phyloP scores from a whole-genome alignment of 768 basidiomycete genomes.

The Hygrocybe coccinea region DNA sequence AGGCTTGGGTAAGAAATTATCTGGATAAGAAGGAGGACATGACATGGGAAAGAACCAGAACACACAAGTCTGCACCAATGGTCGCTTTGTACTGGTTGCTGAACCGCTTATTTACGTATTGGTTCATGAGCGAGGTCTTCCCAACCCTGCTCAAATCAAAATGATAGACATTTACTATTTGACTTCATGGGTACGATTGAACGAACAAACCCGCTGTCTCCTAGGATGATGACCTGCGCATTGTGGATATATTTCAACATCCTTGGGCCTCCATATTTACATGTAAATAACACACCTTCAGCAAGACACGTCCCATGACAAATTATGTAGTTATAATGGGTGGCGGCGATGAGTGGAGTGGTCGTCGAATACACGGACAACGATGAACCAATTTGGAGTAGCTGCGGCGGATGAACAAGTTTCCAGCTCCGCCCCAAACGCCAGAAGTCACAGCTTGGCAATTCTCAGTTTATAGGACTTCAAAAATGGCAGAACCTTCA shows the following conservation, averaged over 20 bases:
- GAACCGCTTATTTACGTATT: constrained; percentile 99
- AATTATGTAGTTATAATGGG: constrained; percentile 16
- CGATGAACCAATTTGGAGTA: constrained; percentile 1
- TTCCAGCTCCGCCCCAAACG: constrained; percentile 2
- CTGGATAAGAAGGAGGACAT: constrained; percentile 13
- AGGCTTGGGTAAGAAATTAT: constrained; percentile 48
- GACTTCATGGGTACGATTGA: constrained; percentile 7
- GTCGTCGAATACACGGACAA: constrained; percentile 11
- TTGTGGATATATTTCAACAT: constrained; percentile 11
- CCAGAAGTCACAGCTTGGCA: not conserved
- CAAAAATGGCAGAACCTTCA: constrained; percentile 67
- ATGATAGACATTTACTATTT: constrained; percentile 12
- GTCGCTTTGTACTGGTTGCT: constrained; percentile 99
- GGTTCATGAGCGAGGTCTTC: constrained; percentile 99
- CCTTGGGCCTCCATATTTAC: not conserved
- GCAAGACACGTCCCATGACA: constrained; percentile 77
- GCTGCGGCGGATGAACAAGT: not conserved
- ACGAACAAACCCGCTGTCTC: constrained; percentile 83
- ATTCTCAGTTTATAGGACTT: not conserved
- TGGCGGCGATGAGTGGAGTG: constrained; percentile 18
- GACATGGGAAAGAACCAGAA: constrained; percentile 18
- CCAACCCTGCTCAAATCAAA: constrained; percentile 61
- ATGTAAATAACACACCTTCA: constrained; percentile 53
- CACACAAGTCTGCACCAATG: constrained; percentile 94
- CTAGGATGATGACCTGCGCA: constrained; percentile 91